Conservation (phyloP, 164 flowering plant species). For the Echeveria elegans region DNA sequence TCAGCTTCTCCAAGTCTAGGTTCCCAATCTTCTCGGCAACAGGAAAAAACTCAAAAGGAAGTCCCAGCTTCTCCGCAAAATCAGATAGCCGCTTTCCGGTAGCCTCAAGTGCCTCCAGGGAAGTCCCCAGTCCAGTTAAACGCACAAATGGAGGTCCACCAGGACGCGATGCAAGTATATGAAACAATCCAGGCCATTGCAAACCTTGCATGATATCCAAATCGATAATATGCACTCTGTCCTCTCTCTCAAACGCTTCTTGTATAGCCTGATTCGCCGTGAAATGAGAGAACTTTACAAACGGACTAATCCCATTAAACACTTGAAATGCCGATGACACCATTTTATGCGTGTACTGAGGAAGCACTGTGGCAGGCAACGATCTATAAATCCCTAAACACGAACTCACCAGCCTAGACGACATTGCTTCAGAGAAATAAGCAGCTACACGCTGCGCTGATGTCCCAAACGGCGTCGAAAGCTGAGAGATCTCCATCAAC, state of each 20-base stretch:
- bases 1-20: conserved; percentile 60
- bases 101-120: conserved; percentile 71
- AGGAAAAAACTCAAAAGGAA: conserved; percentile 81
- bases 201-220: conserved; percentile 97
- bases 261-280: conserved; percentile 96
- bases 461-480: conserved; percentile 88
- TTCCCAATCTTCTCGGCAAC: conserved; percentile 85
- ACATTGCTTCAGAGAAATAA: conserved; percentile 97
- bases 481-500: conserved; percentile 74
- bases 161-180: conserved; percentile 81
- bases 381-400: conserved; percentile 66
- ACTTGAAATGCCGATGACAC: conserved; percentile 84
- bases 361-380: conserved; percentile 21
- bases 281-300: conserved; percentile 95
- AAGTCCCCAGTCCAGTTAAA: conserved; percentile 80
- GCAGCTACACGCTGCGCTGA: conserved; percentile 96
- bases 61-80: conserved; percentile 77
- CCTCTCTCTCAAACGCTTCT: conserved; percentile 92
- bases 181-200: conserved; percentile 96
- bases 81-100: conserved; percentile 90
- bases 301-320: conserved; percentile 95
- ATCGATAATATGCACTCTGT: conserved; percentile 89
- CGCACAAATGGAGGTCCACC: conserved; percentile 87
- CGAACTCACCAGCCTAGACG: conserved; percentile 69
- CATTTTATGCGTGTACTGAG: conserved; percentile 33